These are phyloP conservation scores for Colletotrichum horii DNA, from an alignment of 2,329 filamentous ascomycete species.

Conservation along the genomic window DNA sequence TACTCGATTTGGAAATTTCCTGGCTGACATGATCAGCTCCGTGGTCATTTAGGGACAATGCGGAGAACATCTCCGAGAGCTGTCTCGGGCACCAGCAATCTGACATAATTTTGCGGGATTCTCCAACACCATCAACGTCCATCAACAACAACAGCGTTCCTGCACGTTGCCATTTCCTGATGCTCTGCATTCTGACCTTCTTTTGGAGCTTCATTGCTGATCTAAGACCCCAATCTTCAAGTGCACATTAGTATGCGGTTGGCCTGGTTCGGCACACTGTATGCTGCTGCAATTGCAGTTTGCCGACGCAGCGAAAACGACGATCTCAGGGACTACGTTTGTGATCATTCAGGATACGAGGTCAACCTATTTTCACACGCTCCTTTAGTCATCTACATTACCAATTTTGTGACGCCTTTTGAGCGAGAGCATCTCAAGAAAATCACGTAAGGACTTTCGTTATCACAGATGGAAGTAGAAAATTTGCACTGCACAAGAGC, in stretches of 20 bases:
- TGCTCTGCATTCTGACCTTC: background rate
- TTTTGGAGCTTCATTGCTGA: background rate
- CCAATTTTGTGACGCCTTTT: conserved; percentile 38
- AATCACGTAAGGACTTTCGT: conserved; percentile 33
- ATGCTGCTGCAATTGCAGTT: background rate
- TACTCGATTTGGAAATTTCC: background rate
- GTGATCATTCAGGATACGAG: conserved; percentile 36
- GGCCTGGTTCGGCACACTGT: background rate
- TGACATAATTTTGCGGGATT: background rate
- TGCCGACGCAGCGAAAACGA: background rate
- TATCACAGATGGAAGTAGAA: background rate
- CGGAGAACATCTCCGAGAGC: background rate
- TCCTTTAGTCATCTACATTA: conserved; percentile 44
- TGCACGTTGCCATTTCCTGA: background rate
- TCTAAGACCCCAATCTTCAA: background rate
- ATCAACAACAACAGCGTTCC: background rate
- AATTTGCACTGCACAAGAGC: background rate
- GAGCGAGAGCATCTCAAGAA: conserved; percentile 39
- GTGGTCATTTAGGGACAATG: background rate
- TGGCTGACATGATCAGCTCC: background rate
- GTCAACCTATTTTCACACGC: conserved; percentile 38
- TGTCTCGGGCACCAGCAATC: background rate
- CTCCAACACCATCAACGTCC: background rate
- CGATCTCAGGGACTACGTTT: conserved; percentile 23
- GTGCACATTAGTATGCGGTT: background rate